Evolutionary conservation across 2,329 filamentous ascomycete species (phyloP).

Genomic region (Fusarium brachygibbosum): DNA sequence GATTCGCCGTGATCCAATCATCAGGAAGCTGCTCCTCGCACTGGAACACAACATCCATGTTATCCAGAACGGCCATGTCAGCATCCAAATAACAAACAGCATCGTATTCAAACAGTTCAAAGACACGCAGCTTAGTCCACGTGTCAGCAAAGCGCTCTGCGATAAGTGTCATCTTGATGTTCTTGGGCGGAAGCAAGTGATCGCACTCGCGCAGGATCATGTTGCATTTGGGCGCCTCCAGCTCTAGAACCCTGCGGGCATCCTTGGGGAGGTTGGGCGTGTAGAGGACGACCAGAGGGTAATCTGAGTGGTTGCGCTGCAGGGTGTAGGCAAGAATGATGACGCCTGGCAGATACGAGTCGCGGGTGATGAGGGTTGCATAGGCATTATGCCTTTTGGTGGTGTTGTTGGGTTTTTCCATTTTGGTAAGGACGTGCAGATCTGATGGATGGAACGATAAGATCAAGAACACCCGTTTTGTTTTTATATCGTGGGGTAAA

Average conservation of each 20-base stretch:
- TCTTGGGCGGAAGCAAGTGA: conserved; percentile 29
- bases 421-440: conserved; percentile 14
- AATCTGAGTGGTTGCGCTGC: conserved; percentile 20
- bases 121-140: conserved; percentile 41
- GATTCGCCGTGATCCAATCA: conserved; percentile 43
- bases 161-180: conserved; percentile 36
- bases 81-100: conserved; percentile 43
- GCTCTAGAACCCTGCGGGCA: conserved; percentile 22
- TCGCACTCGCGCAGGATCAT: conserved; percentile 30
- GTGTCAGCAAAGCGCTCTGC: conserved; percentile 41
- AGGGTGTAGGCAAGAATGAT: conserved; percentile 42
- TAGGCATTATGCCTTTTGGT: conserved; percentile 35
- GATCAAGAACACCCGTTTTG: background rate
- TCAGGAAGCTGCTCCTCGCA: conserved; percentile 26
- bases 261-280: conserved; percentile 26
- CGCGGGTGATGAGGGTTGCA: conserved; percentile 44
- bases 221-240: conserved; percentile 36
- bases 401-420: background rate
- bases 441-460: background rate
- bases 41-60: conserved; percentile 40
- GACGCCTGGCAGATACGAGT: conserved; percentile 43
- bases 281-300: conserved; percentile 40
- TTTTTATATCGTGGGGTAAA: background rate
- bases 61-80: conserved; percentile 40
- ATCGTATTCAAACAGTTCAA: conserved; percentile 39